Percentiles rank a stretch among this genome's conserved stretches.
Evolutionary conservation across 2,329 filamentous ascomycete species (phyloP).

Genomic region (Plectosphaerella cucumerina): DNA sequence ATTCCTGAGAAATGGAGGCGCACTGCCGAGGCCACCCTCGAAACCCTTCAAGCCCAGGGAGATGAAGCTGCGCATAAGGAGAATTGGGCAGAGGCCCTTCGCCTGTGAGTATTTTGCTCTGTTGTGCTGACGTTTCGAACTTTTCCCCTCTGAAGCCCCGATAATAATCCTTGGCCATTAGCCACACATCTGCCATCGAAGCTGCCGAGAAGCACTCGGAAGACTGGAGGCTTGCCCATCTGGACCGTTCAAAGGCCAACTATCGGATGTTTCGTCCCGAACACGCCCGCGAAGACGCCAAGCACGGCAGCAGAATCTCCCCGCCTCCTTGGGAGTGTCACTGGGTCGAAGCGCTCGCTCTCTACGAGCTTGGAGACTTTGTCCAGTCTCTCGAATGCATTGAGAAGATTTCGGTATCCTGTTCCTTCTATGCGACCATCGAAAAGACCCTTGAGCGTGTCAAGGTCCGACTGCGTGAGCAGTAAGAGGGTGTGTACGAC

Average conservation of each 20-base stretch:
- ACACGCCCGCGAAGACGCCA: conserved; percentile 25
- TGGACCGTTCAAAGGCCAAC: conserved; percentile 31
- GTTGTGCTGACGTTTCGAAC: too few relatives aligned
- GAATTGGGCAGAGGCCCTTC: conserved; percentile 23
- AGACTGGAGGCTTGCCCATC: conserved; percentile 25
- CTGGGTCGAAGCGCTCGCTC: conserved; percentile 38
- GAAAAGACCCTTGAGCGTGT: conserved; percentile 23
- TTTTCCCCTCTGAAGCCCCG: neutral
- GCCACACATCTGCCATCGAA: conserved; percentile 32
- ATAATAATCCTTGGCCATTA: conserved; percentile 13
- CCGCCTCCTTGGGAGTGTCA: conserved; percentile 34
- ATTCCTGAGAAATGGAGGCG: conserved; percentile 32
- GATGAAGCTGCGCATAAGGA: conserved; percentile 24
- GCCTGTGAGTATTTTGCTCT: conserved; percentile 21
- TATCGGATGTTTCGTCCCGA: conserved; percentile 22
- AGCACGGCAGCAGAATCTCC: conserved; percentile 6
- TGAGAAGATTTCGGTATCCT: conserved; percentile 21
- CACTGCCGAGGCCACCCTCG: conserved; percentile 8
- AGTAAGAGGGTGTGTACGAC: conserved; percentile 31
- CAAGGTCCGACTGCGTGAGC: conserved; percentile 28
- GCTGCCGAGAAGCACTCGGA: conserved; percentile 23
- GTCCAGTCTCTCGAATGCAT: conserved; percentile 28
- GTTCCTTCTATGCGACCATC: conserved; percentile 26
- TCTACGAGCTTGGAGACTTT: conserved; percentile 37
- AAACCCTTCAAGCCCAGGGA: conserved; percentile 21